Evolutionary conservation across 208 protist genomes (phyloP).

Genomic region (Acanthamoeba lenticulata): DNA sequence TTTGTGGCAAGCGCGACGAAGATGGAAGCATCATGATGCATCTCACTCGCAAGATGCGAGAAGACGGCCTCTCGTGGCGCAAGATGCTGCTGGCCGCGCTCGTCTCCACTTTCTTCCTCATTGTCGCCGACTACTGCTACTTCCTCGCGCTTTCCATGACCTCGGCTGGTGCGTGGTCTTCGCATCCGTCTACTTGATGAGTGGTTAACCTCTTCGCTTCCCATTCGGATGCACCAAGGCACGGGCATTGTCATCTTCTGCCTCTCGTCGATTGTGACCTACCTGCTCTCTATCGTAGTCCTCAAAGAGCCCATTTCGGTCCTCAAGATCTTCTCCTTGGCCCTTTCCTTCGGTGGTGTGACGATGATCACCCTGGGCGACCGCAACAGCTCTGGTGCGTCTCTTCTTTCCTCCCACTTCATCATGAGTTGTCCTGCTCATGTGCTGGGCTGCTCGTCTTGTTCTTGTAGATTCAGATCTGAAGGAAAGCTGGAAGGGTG

Average conservation of each 20-base stretch:
- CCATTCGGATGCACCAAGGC: not conserved
- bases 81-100: not conserved
- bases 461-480: not conserved
- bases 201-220: not conserved
- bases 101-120: not conserved
- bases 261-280: not conserved
- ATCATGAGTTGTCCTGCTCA: too few relatives aligned
- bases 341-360: not conserved
- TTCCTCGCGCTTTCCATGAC: slow-evolving; percentile 16
- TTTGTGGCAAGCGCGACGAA: not conserved
- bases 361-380: slow-evolving; percentile 12
- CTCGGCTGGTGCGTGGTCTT: not conserved
- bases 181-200: not conserved
- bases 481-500: slow-evolving; percentile 26
- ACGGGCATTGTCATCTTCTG: not conserved
- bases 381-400: not conserved
- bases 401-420: too few relatives aligned
- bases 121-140: not conserved
- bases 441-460: not conserved
- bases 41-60: not conserved
- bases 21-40: not conserved
- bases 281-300: not conserved
- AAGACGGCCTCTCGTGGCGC: not conserved
- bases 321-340: not conserved
- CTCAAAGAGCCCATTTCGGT: not conserved